These are phyloP conservation scores for Jacaranda mimosifolia DNA, from an alignment of 257 asterid genomes.

Conservation along the genomic window DNA sequence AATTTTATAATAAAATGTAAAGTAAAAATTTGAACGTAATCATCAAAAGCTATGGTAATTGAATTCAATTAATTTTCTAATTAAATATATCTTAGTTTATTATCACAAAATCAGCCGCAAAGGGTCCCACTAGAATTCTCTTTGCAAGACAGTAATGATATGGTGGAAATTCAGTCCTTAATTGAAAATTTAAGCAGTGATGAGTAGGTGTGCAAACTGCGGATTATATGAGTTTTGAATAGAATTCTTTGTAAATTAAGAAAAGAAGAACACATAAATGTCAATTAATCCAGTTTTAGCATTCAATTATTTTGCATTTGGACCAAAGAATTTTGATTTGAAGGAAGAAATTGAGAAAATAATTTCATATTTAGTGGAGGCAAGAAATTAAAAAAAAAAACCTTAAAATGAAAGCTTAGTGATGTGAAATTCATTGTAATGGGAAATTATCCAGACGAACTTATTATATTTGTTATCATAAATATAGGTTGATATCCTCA, in stretches of 20 bases:
- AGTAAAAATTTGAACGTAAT: constrained; percentile 14
- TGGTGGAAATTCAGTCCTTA: not conserved
- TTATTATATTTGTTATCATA: too few species aligned
- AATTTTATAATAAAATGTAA: not conserved
- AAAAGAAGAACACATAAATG: not conserved
- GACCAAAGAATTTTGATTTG: too few species aligned
- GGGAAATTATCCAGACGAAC: too few species aligned
- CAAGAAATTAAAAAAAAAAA: too few species aligned
- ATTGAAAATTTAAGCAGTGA: not conserved
- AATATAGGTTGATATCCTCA: too few species aligned
- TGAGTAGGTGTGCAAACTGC: constrained; percentile 23
- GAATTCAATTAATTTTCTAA: not conserved
- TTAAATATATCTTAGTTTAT: not conserved
- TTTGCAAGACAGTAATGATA: not conserved
- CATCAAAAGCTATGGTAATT: not conserved
- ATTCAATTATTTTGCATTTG: not conserved
- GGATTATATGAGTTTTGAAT: constrained; percentile 27
- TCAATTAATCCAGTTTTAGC: not conserved
- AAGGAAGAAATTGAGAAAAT: too few species aligned
- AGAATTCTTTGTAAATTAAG: not conserved
- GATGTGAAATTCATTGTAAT: too few species aligned
- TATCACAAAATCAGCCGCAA: not conserved
- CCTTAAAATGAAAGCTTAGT: too few species aligned
- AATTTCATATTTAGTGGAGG: too few species aligned
- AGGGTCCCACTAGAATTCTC: not conserved